A percentile compares a stretch with the other conserved stretches of the same genome.
phyloP scores from a whole-genome alignment of 164 flowering plant genomes.

The Vitis riparia region DNA sequence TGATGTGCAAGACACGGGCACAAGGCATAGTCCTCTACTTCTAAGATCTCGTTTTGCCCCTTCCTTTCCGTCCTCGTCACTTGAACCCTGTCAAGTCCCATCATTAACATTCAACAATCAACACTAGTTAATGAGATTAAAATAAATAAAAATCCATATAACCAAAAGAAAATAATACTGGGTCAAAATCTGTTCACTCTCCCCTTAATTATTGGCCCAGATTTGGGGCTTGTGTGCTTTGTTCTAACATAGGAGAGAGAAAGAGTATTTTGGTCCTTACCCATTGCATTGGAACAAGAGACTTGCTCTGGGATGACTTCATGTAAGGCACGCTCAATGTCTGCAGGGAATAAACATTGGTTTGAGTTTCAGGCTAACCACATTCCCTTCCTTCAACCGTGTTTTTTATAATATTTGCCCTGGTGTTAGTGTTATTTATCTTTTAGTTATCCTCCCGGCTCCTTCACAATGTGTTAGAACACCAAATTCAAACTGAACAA shows the following conservation, averaged over 20 bases:
- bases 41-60: conserved; percentile 15
- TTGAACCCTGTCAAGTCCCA: background rate
- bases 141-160: background rate
- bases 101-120: background rate
- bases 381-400: background rate
- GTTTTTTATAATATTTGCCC: no score
- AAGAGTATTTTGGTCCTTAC: conserved; percentile 5
- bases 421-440: no score
- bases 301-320: conserved; percentile 15
- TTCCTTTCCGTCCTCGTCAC: conserved; percentile 11
- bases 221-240: no score
- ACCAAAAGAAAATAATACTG: background rate
- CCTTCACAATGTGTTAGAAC: no score
- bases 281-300: background rate
- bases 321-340: conserved; percentile 23
- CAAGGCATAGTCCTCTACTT: conserved; percentile 36
- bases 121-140: no score
- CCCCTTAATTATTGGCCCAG: no score
- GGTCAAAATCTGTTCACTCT: no score
- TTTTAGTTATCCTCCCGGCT: no score
- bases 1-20: conserved; percentile 23
- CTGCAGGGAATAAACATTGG: conserved; percentile 11
- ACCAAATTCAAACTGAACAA: no score
- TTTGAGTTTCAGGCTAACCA: background rate
- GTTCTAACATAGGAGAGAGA: background rate